A percentile compares a stretch with the other conserved stretches of the same genome.
Conservation (phyloP, 2,329 filamentous ascomycete species). For the Thermothelomyces thermophilus region DNA sequence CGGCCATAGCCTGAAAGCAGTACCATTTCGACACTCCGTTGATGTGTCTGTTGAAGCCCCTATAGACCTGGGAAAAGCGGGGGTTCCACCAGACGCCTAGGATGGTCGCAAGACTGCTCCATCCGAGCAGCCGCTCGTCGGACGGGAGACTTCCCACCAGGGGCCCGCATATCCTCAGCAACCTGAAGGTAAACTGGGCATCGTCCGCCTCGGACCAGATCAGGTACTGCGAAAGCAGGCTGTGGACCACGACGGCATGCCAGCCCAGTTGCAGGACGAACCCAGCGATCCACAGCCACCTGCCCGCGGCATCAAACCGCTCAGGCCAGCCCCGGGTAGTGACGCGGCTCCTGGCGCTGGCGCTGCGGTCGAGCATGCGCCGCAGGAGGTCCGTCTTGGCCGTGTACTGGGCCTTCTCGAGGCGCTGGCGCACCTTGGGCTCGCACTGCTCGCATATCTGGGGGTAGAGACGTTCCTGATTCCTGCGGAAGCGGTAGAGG, state of each 20-base stretch:
- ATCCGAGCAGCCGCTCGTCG: conserved; percentile 37
- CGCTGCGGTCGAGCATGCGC: conserved; percentile 62
- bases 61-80: conserved; percentile 51
- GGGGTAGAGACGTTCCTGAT: conserved; percentile 77
- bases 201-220: conserved; percentile 1
- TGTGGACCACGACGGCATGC: conserved; percentile 38
- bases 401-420: conserved; percentile 67
- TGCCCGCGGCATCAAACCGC: conserved; percentile 36
- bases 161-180: conserved; percentile 14
- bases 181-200: neutral
- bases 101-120: conserved; percentile 43
- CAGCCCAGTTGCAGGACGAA: conserved; percentile 43
- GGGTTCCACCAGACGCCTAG: conserved; percentile 63
- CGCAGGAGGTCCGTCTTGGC: conserved; percentile 77
- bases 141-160: conserved; percentile 37
- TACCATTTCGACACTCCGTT: conserved; percentile 60
- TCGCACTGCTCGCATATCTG: conserved; percentile 81
- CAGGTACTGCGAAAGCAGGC: conserved; percentile 19
- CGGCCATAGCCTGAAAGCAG: conserved; percentile 53
- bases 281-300: conserved; percentile 43
- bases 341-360: conserved; percentile 39
- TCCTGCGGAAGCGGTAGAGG: conserved; percentile 62
- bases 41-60: conserved; percentile 55
- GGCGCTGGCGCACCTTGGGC: conserved; percentile 61
- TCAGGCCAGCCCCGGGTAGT: conserved; percentile 38